Conservation (phyloP, 192 early-diverging fungal genomes). For the Helicostylum pulchrum region DNA sequence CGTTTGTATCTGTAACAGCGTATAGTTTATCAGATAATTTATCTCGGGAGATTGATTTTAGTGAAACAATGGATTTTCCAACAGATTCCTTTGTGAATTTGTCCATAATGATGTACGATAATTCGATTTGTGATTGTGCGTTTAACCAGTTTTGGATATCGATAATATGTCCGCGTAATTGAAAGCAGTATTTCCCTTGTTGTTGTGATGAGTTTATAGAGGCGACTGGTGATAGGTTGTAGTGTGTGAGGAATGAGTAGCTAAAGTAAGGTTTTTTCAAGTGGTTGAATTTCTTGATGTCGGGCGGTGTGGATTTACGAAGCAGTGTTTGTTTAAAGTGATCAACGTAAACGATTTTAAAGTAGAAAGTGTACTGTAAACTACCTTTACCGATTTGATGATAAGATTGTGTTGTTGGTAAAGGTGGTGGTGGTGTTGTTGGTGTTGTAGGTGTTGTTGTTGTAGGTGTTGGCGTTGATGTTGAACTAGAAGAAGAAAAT, state of each 20-base stretch:
- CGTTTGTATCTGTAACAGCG: neutral
- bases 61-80: slow-evolving; percentile 1
- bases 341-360: slow-evolving; percentile 29
- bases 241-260: slow-evolving; percentile 25
- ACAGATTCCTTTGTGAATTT: slow-evolving; percentile 11
- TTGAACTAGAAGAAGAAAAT: neutral
- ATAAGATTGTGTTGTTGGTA: slow-evolving; percentile 10
- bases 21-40: neutral
- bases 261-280: slow-evolving; percentile 22
- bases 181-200: slow-evolving; percentile 16
- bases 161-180: slow-evolving; percentile 24
- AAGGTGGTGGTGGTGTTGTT: neutral
- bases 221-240: slow-evolving; percentile 17
- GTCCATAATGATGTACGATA: slow-evolving; percentile 16
- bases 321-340: slow-evolving; percentile 18
- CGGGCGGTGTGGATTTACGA: neutral
- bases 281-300: neutral
- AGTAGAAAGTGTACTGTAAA: slow-evolving; percentile 29
- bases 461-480: too few relatives aligned
- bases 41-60: slow-evolving; percentile 1
- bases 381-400: slow-evolving; percentile 33
- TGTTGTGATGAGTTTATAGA: slow-evolving; percentile 14
- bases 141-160: slow-evolving; percentile 31
- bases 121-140: slow-evolving; percentile 4
- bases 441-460: neutral